Evolutionary conservation across 1,284 basidiomycete genomes (phyloP), one percentile per base, ranked within the genome.

Genomic region (Sanghuangporus sanghuang): DNA sequence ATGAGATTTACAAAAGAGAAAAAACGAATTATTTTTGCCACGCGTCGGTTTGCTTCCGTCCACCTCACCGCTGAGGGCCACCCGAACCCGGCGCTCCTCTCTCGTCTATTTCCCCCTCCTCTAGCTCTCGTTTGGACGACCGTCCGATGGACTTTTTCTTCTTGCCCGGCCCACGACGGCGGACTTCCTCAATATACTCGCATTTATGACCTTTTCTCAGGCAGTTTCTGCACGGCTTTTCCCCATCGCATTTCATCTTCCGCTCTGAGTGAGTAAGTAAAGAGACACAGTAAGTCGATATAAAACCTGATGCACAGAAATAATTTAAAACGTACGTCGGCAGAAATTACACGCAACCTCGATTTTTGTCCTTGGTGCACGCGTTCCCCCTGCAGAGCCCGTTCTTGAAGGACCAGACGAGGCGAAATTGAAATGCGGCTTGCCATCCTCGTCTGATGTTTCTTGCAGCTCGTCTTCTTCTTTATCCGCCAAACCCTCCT

Each of bases 191-290:
- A 50, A 79, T 80, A 73, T 90, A 91, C 61, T 71, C 71, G 71
- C 89, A 91, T 50, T 71, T 68, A 61, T 18, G 23, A 59, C 74
- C 71, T 38, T 83, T 82, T 35, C 76, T 77, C 27, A 67, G 70
- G 73, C 89, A 91, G 67, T 86, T 84, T 12, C 72, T 75, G 68
- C 89, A 91, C 6, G 75, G n/a, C n/a, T n/a, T n/a, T n/a, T n/a
- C n/a, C 3, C 88, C 89, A 69, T 88, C 84, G 74, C 89, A 91
- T 16, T 83, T 80, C 66, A 90, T 79, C 72, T 91, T 91, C 61
- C 89, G 84, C 58, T 79, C 88, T 91, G 70, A 53, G 23, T 27
- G 66, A 54, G 64, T 16, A 18, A 38, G 21, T n/a, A 18, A 38
- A 54, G 32, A 38, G 59, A 64, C 55, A 53, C 57, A 27, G 53